Percentiles rank a stretch among this genome's conserved stretches.
Evolutionary conservation across 768 basidiomycete species (phyloP).

Genomic region (Pleurotus ostreatus): DNA sequence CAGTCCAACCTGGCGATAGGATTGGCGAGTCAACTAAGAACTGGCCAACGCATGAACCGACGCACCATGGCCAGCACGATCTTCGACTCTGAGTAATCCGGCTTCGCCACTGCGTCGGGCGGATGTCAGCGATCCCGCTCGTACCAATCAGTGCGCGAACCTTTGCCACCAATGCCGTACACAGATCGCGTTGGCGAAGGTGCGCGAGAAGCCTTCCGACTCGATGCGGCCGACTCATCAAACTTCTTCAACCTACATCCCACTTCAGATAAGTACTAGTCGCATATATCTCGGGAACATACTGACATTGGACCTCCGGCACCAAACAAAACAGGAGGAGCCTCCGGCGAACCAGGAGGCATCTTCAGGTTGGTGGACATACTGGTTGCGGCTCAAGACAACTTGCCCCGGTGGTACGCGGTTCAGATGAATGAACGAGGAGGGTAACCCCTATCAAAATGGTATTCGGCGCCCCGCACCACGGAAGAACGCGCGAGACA

Average conservation of each 20-base stretch:
- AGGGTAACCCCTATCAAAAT: slow-evolving; percentile 18
- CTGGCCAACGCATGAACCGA: neutral
- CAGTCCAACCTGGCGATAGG: slow-evolving; percentile 69
- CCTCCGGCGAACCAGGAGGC: slow-evolving; percentile 35
- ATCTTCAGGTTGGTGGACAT: neutral
- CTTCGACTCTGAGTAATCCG: slow-evolving; percentile 98
- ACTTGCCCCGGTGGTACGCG: neutral
- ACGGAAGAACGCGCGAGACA: slow-evolving; percentile 5
- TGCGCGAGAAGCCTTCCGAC: slow-evolving; percentile 67
- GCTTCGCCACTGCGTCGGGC: slow-evolving; percentile 71
- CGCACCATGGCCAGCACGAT: slow-evolving; percentile 94
- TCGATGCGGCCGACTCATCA: slow-evolving; percentile 69
- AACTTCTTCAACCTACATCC: slow-evolving; percentile 68
- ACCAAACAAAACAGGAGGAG: slow-evolving; percentile 55
- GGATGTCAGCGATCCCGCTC: neutral
- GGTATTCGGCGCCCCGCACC: slow-evolving; percentile 2
- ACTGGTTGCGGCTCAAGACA: too few species aligned
- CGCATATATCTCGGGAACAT: neutral
- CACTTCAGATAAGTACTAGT: neutral
- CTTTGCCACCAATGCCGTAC: slow-evolving; percentile 87
- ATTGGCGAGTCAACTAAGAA: neutral
- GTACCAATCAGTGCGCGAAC: slow-evolving; percentile 31
- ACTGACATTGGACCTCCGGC: slow-evolving; percentile 75
- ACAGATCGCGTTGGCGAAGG: slow-evolving; percentile 80
- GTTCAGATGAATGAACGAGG: neutral